Evolutionary conservation across 768 basidiomycete species (phyloP).

Genomic region (Termitomyces sp.): DNA sequence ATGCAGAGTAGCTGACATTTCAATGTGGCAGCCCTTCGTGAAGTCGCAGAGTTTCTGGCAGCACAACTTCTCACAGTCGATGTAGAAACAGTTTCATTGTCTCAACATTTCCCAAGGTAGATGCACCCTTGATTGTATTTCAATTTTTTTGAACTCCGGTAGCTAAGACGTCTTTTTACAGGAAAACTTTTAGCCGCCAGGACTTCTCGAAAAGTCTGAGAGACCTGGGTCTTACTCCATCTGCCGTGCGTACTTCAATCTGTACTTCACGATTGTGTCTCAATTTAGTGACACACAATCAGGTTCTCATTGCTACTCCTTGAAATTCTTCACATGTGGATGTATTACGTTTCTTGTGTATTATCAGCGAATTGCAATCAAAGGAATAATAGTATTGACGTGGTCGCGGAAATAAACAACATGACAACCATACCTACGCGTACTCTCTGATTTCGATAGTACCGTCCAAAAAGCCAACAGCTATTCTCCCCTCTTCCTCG

Average conservation of each 20-base stretch:
- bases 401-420: background rate
- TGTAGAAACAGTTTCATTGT: conserved; percentile 75
- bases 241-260: conserved; percentile 56
- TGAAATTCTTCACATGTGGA: conserved; percentile 9
- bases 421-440: conserved; percentile 19
- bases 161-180: conserved; percentile 23
- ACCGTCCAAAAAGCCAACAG: conserved; percentile 41
- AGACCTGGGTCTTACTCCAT: conserved; percentile 87
- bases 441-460: conserved; percentile 51
- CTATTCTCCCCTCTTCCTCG: conserved; percentile 45
- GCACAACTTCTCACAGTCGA: conserved; percentile 65
- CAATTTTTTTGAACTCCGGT: background rate
- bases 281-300: background rate
- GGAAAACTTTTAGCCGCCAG: conserved; percentile 69
- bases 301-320: conserved; percentile 58
- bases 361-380: background rate
- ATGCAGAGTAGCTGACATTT: background rate
- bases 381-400: background rate
- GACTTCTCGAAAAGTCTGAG: conserved; percentile 82
- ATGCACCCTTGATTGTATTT: conserved; percentile 14
- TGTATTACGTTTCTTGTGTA: conserved; percentile 6
- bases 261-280: background rate
- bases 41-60: conserved; percentile 87
- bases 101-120: conserved; percentile 84
- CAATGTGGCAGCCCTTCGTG: conserved; percentile 57